Evolutionary conservation across 768 basidiomycete species (phyloP).

Genomic region (Termitomyces sp.): DNA sequence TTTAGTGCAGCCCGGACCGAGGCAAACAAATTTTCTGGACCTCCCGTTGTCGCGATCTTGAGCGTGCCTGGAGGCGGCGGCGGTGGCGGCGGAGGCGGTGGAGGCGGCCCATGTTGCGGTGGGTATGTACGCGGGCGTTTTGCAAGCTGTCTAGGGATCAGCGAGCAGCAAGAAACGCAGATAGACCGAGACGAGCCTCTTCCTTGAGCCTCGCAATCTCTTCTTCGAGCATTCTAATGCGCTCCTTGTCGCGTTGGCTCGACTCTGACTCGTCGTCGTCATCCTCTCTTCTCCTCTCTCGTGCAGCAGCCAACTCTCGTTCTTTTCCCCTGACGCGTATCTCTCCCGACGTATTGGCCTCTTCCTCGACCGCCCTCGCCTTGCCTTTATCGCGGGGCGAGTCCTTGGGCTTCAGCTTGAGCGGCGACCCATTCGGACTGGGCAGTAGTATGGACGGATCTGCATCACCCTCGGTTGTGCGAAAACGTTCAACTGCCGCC

Average conservation of each 20-base stretch:
- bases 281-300: constrained; percentile 37
- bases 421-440: constrained; percentile 33
- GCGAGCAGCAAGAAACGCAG: not conserved
- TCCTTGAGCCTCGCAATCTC: constrained; percentile 56
- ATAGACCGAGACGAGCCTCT: constrained; percentile 34
- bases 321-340: constrained; percentile 53
- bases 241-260: constrained; percentile 47
- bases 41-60: constrained; percentile 22
- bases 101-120: constrained; percentile 21
- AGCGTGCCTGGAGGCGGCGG: constrained; percentile 30
- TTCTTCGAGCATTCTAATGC: constrained; percentile 57
- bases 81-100: constrained; percentile 35
- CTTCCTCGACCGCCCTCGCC: constrained; percentile 25
- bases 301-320: constrained; percentile 51
- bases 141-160: not conserved
- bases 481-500: constrained; percentile 45
- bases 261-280: constrained; percentile 30
- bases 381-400: constrained; percentile 35
- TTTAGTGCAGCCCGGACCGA: constrained; percentile 65
- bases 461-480: constrained; percentile 36
- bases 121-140: constrained; percentile 3
- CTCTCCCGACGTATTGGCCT: constrained; percentile 36
- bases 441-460: constrained; percentile 50
- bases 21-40: constrained; percentile 38
- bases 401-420: constrained; percentile 1